Evolutionary conservation across 768 basidiomycete species (phyloP), one percentile per base, ranked within the genome.

Genomic region (Boletus coccyginus): DNA sequence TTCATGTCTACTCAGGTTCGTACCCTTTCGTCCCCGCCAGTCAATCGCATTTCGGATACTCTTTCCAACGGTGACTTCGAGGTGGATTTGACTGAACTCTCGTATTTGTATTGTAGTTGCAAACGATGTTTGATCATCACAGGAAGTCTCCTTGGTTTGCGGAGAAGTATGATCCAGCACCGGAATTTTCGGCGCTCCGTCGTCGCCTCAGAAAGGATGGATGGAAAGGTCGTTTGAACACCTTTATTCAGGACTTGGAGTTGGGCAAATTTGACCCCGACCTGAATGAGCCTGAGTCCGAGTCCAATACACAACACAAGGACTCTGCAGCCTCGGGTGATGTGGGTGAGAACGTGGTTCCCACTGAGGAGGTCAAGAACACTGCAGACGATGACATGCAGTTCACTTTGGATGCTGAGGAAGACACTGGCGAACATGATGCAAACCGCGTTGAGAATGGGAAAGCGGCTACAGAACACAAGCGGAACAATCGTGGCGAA

Each of bases 121-220:
- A 92, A 78, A 89, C 90, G 55, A 89, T 98, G 82, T 97, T 93
- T 81, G 90, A 97, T 35, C 90, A 93, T 74, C 95, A 98, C 77
- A 84, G 87, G 74, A 88, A 89, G 68, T 92, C 92, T n/a, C 88
- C 93, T 14, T 98, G 95, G 95, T 98, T 97, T 78, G 84, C 86
- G 53, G 95, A 98, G 79, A 92, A 92, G 72, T 98, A 98, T 77
- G 92, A 94, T 58, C 88, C 88, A 54, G 73, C 84, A 41, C 77
- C 83, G 50, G 88, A 92, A 64, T 83, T 81, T 67, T 80, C 82
- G 53, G 78, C 80, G 52, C 76, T 94, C 70, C 88, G 95, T 64
- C 78, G 78, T 59, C 81, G 93, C 62, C 84, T 94, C 59, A 83
- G 90, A 69, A 88, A 85, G 73, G 85, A 90, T 61, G 95, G 93